These are phyloP conservation scores for Penicillium sp. DNA, from an alignment of 2,329 filamentous ascomycete genomes.

Conservation along the genomic window DNA sequence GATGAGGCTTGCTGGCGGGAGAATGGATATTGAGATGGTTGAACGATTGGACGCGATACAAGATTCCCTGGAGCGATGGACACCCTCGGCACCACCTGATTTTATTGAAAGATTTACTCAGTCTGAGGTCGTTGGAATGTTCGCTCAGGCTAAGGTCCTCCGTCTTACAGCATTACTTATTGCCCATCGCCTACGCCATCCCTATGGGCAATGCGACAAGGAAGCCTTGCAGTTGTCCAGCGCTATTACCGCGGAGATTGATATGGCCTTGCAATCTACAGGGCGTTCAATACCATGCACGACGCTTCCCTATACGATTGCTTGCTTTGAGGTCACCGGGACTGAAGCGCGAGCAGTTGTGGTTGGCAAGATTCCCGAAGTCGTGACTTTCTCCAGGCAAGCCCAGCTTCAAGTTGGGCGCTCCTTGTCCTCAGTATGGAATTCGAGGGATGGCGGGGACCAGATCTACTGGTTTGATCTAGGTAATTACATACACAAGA, in stretches of 20 bases:
- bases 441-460: constrained; percentile 1
- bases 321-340: constrained; percentile 13
- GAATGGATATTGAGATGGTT: not conserved
- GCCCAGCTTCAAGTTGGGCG: constrained; percentile 3
- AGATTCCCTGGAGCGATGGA: constrained; percentile 7
- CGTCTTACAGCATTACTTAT: constrained; percentile 13
- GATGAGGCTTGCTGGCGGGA: not conserved
- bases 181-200: constrained; percentile 12
- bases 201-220: constrained; percentile 6
- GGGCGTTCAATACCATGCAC: constrained; percentile 16
- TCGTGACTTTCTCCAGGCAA: constrained; percentile 16
- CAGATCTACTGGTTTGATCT: constrained; percentile 15
- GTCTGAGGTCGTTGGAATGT: constrained; percentile 9
- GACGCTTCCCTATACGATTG: constrained; percentile 9
- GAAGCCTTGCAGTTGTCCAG: constrained; percentile 5
- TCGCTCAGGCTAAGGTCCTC: constrained; percentile 14
- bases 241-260: constrained; percentile 13
- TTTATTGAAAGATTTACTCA: constrained; percentile 11
- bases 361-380: not conserved
- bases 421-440: constrained; percentile 8
- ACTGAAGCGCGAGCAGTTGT: not conserved
- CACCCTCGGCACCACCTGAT: not conserved
- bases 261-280: constrained; percentile 4
- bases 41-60: not conserved
- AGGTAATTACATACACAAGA: not conserved